Evolutionary conservation across 495 filamentous ascomycete species (phyloP).

Genomic region (Neurospora tetraspora): DNA sequence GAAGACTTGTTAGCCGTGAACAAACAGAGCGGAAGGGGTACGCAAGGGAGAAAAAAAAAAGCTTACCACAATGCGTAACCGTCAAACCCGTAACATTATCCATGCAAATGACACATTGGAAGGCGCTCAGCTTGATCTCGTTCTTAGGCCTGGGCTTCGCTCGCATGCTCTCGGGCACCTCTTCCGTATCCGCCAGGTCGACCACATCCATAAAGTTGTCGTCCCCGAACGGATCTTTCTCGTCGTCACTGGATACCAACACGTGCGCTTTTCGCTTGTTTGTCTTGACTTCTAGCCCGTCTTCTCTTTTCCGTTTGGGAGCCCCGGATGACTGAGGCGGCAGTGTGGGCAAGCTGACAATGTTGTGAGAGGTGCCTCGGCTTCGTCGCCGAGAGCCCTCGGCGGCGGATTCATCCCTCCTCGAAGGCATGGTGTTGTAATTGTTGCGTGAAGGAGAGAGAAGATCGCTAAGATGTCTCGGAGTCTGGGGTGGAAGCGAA

Average conservation of each 20-base stretch:
- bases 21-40: not conserved
- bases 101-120: slow-evolving; percentile 82
- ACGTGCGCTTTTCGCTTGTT: slow-evolving; percentile 6
- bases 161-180: slow-evolving; percentile 41
- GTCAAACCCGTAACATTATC: slow-evolving; percentile 64
- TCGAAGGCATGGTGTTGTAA: not conserved
- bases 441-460: not conserved
- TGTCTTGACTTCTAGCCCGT: not conserved
- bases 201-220: slow-evolving; percentile 20
- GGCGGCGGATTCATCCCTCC: not conserved
- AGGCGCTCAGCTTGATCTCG: slow-evolving; percentile 41
- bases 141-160: slow-evolving; percentile 39
- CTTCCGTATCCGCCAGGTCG: slow-evolving; percentile 53
- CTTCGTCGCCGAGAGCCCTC: not conserved
- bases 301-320: not conserved
- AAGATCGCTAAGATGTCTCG: not conserved
- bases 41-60: slow-evolving; percentile 10
- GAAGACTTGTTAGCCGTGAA: not conserved
- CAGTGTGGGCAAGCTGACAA: not conserved
- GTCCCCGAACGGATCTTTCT: slow-evolving; percentile 22
- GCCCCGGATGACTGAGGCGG: not conserved
- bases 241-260: slow-evolving; percentile 9
- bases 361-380: not conserved
- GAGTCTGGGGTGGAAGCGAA: slow-evolving; percentile 14
- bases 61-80: slow-evolving; percentile 73